phyloP scores from a whole-genome alignment of 768 basidiomycete species.

The Lactarius vividus region DNA sequence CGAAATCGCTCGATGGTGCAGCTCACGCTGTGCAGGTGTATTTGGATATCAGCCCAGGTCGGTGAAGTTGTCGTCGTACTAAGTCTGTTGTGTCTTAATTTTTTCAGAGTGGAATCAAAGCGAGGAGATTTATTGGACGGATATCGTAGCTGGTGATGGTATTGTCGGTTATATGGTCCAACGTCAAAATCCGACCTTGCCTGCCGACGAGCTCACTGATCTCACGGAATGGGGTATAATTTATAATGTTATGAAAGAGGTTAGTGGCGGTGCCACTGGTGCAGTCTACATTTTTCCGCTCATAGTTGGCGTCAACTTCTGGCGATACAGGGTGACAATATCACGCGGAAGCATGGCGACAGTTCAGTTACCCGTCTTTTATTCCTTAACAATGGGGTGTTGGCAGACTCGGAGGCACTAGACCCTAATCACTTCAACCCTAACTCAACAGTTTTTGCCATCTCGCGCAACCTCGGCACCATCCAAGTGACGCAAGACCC shows the following conservation, averaged over 20 bases:
- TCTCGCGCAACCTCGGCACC: conserved; percentile 32
- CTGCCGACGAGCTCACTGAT: conserved; percentile 4
- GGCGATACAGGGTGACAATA: conserved; percentile 6
- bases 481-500: conserved; percentile 27
- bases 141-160: too few species aligned
- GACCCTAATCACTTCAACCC: background rate
- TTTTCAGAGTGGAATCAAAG: too few species aligned
- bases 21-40: conserved; percentile 40
- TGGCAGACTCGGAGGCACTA: conserved; percentile 4
- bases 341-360: conserved; percentile 21
- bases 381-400: conserved; percentile 25
- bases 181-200: conserved; percentile 8
- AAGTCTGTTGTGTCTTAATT: too few species aligned
- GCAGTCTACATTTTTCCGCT: background rate
- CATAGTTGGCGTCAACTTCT: background rate
- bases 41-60: conserved; percentile 40
- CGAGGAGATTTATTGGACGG: conserved; percentile 3
- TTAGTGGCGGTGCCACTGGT: conserved; percentile 4
- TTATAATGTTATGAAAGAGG: conserved; percentile 24
- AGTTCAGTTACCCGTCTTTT: conserved; percentile 20
- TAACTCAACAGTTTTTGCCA: conserved; percentile 27
- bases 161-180: conserved; percentile 20
- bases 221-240: conserved; percentile 26
- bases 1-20: conserved; percentile 33
- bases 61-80: background rate